Evolutionary conservation across 768 basidiomycete genomes (phyloP), one percentile per base, ranked within the genome.

Genomic region (Cyathus striatus): DNA sequence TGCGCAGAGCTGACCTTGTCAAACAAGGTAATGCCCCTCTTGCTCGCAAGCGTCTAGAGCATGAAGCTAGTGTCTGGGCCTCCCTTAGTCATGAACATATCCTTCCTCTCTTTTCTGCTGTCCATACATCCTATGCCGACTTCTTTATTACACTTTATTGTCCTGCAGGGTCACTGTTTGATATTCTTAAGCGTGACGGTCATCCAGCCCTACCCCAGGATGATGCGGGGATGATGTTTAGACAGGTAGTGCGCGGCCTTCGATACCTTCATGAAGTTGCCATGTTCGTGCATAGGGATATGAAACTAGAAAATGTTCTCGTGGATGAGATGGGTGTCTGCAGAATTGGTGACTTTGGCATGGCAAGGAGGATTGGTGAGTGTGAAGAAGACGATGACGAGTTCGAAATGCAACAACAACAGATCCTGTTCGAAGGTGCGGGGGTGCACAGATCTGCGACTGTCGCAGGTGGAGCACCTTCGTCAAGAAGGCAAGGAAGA

Each of bases 261-360:
- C 75, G 80, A 41, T 93, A 93, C 65, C 63, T 95, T 57, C 91
- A 95, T 60, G 78, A 84, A 45, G 76, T 78, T 32, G 84, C 81
- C 21, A 64, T 74, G 6, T 78, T 86, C 52, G 86, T 94, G 42
- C 95, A 99, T 67, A 79, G 92, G 53, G 96, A 99, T 65, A 70
- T 99, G 61, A 99, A 99, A 69, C 78, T 96, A 46, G 96, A 98
- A 66, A 99, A 99, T 67, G 81, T 98, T 38, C 78, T 98, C 33
- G 83, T 94, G 41, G 90, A 94, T 60, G 86, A 90, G 58, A 81
- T 78, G 70, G 86, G 89, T 43, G 75, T 83, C n/a, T 92, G 90
- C 69, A 80, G 81, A 56, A 84, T 95, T 23, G 70, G 72, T 34
- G 91, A 94, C 65, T 93, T 94, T 65, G 90, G 90, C 38, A 78